Base-by-base conservation (phyloP, 768 basidiomycete species). In the Auriscalpium orientale region DNA sequence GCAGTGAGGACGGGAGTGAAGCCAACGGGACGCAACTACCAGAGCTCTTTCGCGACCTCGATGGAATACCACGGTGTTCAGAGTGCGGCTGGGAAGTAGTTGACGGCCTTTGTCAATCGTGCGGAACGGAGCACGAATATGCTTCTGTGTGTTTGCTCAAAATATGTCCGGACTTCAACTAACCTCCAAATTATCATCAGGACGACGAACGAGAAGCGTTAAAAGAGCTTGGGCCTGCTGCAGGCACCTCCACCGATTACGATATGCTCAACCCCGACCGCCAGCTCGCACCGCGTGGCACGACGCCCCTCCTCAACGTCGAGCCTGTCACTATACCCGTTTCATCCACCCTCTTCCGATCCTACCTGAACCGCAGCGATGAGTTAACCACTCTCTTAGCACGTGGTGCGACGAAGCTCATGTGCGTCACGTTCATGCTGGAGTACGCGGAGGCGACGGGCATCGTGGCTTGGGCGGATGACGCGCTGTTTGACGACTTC, bases 391-490 rank as follows among this genome's bases (percentile, higher is more conserved):
- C 65, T 20, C 67, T 73, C 2, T 56, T 69, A 13, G 56, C 52
- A 28, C 69, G 71, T 15, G 74, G 72, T 1, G 72, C 71, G 12
- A 71, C 70, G 3, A 22, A 35, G 13, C 34, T 36, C 15, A 51
- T 51, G 50, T 51, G 50, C 50, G 50, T 36, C 12, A 37, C 50
- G 8, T 51, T 51, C 50, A 51, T 18, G n/a, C 18, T 51, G n/a
- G 15, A 37, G 4, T 51, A 16, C 12, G 15, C 46, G 0, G 18
- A 22, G 20, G 6, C 20, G 51, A n/a, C 37, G n/a, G 33, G 35
- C 45, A 57, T 54, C 59, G 60, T 69, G 36, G 74, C 72, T 1
- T 70, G 66, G 66, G 69, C 69, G 0, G 69, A 75, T 53, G 53
- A 62, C 2, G 58, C 58, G 1, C 49, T 74, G 3, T 72, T 65